Evolutionary conservation across 2,329 filamentous ascomycete species (phyloP).

Genomic region (Colletotrichum brevisporum): DNA sequence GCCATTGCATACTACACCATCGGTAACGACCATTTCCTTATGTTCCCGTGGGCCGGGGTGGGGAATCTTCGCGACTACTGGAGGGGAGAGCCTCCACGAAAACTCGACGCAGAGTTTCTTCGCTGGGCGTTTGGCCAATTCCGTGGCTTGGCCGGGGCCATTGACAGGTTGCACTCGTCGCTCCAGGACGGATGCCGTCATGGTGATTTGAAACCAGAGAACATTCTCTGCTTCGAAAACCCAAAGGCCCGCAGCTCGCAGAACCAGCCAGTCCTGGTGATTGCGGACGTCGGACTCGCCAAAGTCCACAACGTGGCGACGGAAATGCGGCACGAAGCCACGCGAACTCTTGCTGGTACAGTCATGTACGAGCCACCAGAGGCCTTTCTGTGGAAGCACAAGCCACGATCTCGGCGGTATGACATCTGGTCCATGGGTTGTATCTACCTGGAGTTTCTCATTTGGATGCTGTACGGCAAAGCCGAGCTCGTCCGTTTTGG

Average conservation of each 20-base stretch:
- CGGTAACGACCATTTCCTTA: background rate
- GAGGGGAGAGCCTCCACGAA: background rate
- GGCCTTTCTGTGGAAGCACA: background rate
- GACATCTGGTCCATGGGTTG: conserved; percentile 51
- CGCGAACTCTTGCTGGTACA: background rate
- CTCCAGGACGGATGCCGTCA: background rate
- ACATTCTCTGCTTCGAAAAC: conserved; percentile 24
- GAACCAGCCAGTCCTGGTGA: background rate
- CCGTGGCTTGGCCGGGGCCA: conserved; percentile 3
- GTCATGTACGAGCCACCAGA: conserved; percentile 27
- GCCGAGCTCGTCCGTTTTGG: conserved; percentile 5
- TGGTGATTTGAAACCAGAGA: conserved; percentile 32
- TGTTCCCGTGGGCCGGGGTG: conserved; percentile 26
- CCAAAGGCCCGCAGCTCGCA: background rate
- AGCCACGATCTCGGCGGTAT: conserved; percentile 44
- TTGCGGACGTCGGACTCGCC: conserved; percentile 18
- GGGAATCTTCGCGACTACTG: conserved; percentile 29
- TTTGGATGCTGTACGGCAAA: conserved; percentile 46
- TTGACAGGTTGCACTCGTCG: background rate
- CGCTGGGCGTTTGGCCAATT: conserved; percentile 1
- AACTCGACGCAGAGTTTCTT: background rate
- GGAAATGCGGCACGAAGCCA: background rate
- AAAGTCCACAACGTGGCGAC: background rate
- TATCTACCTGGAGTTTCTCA: conserved; percentile 47
- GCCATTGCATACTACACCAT: background rate